Base-by-base conservation (phyloP, 2,329 filamentous ascomycete species). In the Tolypocladium sp. region DNA sequence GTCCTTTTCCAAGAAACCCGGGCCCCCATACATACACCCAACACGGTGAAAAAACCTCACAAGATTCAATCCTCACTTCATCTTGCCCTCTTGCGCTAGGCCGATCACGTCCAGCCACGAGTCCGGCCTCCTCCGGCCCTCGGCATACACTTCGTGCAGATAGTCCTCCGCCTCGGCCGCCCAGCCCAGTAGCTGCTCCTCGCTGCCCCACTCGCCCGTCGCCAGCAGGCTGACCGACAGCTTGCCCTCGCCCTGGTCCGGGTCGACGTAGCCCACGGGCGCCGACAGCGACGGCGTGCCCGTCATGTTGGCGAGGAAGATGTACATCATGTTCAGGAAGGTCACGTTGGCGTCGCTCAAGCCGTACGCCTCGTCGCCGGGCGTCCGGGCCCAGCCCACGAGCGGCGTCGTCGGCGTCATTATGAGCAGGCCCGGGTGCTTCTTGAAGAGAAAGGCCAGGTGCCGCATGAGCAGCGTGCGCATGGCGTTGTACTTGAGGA, bases 321-420 rank as follows among this genome's bases (percentile, higher is more conserved):
- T 86, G 73, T 91, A 96, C 71, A 88, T 84, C 91, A 96, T 96
- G 68, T 84, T 90, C 33, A 82, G 78, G n/a, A 96, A 76, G 20
- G 84, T 86, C 61, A 76, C 78, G 69, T 94, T 91, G 0, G 81
- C 87, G 70, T 97, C 88, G 42, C 81, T 87, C 64, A 91, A 77
- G 2, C 92, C 92, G 67, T 92, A 86, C n/a, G 76, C 76, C 20
- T 85, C 76, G 46, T 89, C 86, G 10, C 76, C 79, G 1, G 78
- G 73, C 13, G 71, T 61, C 30, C 87, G 84, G 49, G 83, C 82
- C 89, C 90, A 95, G 13, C 92, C 92, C 0, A 85, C 79, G 60
- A 88, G 82, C 0, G 92, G 90, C 4, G 85, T 84, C 1, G 91
- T 92, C 0, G 92, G 92, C 2, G 88, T 89, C 49, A 95, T 76